Percentiles rank a stretch among this genome's conserved stretches.
Conservation (phyloP, 371 early-diverging fungal species). For the Rhizopus microsporus region DNA sequence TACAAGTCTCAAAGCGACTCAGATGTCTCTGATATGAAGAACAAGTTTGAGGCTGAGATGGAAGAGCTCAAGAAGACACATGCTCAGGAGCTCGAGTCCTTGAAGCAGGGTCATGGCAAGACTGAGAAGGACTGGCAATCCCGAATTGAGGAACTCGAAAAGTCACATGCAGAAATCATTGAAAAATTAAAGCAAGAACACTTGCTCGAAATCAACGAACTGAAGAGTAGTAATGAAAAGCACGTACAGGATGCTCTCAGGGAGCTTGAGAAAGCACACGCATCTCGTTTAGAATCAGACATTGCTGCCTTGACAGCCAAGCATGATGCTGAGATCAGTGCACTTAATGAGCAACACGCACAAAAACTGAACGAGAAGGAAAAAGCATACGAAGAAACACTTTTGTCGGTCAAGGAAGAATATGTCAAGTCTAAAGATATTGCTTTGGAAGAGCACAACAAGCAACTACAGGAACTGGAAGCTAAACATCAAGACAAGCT, state of each 20-base stretch:
- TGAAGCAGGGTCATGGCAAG: neutral
- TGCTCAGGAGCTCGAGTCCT: conserved; percentile 2
- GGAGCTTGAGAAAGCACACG: conserved; percentile 8
- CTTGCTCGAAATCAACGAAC: neutral
- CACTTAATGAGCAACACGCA: conserved; percentile 6
- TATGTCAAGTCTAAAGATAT: neutral
- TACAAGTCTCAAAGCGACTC: neutral
- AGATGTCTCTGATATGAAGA: conserved; percentile 2
- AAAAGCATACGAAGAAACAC: conserved; percentile 1
- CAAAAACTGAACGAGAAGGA: conserved; percentile 1
- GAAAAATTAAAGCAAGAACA: conserved; percentile 22
- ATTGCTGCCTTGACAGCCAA: neutral
- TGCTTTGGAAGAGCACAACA: neutral
- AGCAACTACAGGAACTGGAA: conserved; percentile 12
- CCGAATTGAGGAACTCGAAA: conserved; percentile 8
- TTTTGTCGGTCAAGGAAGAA: conserved; percentile 6
- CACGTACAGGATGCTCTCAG: conserved; percentile 4
- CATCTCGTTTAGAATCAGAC: conserved; percentile 4
- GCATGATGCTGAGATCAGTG: conserved; percentile 8
- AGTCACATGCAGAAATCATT: conserved; percentile 8
- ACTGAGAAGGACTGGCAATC: conserved; percentile 14
- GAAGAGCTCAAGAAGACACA: conserved; percentile 7
- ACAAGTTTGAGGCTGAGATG: conserved; percentile 2
- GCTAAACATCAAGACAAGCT: conserved; percentile 9
- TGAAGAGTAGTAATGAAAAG: conserved; percentile 2